A percentile compares a stretch with the other conserved stretches of the same genome.
Conservation (phyloP, 176 grass and related monocot species). For the Phoenix dactylifera region DNA sequence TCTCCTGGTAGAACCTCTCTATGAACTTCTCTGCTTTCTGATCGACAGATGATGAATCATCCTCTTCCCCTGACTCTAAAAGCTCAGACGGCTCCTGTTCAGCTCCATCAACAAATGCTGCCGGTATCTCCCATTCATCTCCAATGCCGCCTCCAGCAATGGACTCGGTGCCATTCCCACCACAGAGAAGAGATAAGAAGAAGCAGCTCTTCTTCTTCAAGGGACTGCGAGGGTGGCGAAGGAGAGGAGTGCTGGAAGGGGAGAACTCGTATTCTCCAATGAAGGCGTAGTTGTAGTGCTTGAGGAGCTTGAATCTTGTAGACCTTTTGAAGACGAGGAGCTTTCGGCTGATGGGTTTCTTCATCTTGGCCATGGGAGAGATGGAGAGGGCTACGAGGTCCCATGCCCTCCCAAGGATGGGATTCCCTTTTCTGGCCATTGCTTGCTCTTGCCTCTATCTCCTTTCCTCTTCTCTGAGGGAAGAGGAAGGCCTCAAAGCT, state of each 20-base stretch:
- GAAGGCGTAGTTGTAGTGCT: conserved; percentile 66
- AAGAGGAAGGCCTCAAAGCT: no score
- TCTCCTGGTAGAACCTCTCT: conserved; percentile 77
- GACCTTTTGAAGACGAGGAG: conserved; percentile 52
- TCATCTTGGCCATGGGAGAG: conserved; percentile 41
- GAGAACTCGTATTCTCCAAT: conserved; percentile 33
- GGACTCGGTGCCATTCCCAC: conserved; percentile 19
- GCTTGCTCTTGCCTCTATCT: no score
- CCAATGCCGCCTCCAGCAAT: conserved; percentile 27
- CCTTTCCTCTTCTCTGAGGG: no score
- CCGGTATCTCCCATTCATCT: conserved; percentile 5
- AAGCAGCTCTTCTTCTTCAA: background rate
- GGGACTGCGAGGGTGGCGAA: no score
- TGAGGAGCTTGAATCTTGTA: conserved; percentile 40
- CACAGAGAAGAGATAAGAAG: conserved; percentile 39
- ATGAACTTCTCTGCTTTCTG: conserved; percentile 78
- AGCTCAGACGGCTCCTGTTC: no score
- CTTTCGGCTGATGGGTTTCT: conserved; percentile 17
- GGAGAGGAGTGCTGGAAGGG: no score
- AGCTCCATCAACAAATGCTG: background rate
- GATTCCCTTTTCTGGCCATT: conserved; percentile 22
- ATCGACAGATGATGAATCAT: conserved; percentile 43
- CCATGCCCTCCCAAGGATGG: conserved; percentile 42
- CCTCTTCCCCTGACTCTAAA: conserved; percentile 15
- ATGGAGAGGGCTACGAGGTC: conserved; percentile 41